Percentiles rank a stretch among this genome's conserved stretches.
These are phyloP conservation scores for Hemileccinum impolitum DNA, from an alignment of 768 basidiomycete species.

Conservation along the genomic window DNA sequence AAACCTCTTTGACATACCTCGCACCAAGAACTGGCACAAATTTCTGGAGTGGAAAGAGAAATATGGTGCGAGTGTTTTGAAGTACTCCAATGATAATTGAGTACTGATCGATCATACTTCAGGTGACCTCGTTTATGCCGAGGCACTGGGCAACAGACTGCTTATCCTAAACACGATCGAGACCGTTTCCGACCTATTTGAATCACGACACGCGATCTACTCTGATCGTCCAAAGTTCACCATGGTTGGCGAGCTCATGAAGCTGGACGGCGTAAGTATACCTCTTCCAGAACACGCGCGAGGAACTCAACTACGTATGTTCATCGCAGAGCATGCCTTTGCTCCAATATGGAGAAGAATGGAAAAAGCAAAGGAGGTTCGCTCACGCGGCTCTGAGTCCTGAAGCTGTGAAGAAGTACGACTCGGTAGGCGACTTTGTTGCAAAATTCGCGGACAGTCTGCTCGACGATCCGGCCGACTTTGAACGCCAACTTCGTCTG, in stretches of 20 bases:
- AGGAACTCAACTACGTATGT: background rate
- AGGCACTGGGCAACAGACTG: constrained; percentile 26
- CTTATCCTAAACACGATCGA: constrained; percentile 30
- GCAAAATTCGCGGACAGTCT: constrained; percentile 15
- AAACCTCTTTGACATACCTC: constrained; percentile 11
- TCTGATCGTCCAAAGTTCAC: constrained; percentile 34
- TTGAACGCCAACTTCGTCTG: constrained; percentile 21
- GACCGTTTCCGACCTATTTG: constrained; percentile 28
- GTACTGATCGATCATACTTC: no score
- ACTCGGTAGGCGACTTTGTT: constrained; percentile 28
- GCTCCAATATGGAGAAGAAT: constrained; percentile 19
- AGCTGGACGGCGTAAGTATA: constrained; percentile 14
- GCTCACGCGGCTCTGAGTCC: constrained; percentile 29
- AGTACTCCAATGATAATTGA: background rate
- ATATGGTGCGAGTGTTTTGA: background rate
- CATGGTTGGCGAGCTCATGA: constrained; percentile 37
- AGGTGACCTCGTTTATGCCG: constrained; percentile 31
- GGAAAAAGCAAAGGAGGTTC: constrained; percentile 27
- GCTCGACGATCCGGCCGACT: constrained; percentile 13
- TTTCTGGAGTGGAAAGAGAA: constrained; percentile 9
- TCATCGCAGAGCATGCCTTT: constrained; percentile 22
- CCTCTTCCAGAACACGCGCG: background rate
- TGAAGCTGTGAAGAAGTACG: constrained; percentile 31
- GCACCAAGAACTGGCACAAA: constrained; percentile 5
- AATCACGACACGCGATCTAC: constrained; percentile 25